phyloP scores from a whole-genome alignment of 2,329 filamentous ascomycete genomes.

The Sarocladiaceae sp. region DNA sequence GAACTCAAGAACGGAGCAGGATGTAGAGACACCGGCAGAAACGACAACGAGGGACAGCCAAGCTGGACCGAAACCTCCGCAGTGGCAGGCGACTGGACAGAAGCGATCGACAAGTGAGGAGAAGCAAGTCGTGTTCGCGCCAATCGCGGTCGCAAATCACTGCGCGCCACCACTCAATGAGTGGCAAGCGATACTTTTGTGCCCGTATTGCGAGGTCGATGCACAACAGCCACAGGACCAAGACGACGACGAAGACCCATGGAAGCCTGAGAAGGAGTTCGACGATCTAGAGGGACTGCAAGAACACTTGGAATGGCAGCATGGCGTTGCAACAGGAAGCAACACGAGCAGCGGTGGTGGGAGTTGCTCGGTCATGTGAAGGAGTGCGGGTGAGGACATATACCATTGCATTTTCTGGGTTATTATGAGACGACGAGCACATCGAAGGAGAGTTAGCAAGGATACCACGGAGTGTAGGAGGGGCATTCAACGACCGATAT shows the following conservation, averaged over 20 bases:
- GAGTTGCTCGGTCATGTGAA: conserved; percentile 44
- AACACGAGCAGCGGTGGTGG: background rate
- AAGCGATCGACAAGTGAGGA: conserved; percentile 34
- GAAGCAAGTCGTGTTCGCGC: conserved; percentile 52
- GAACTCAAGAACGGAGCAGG: conserved; percentile 33
- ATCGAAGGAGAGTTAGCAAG: background rate
- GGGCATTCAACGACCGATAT: conserved; percentile 6
- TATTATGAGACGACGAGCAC: background rate
- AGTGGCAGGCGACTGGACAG: conserved; percentile 50
- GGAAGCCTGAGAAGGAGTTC: conserved; percentile 47
- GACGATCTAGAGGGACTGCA: conserved; percentile 44
- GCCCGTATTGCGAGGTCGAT: conserved; percentile 54
- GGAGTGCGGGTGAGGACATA: background rate
- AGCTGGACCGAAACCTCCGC: conserved; percentile 15
- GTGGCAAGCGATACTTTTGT: conserved; percentile 48
- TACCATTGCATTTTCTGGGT: background rate
- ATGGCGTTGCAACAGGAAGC: conserved; percentile 28
- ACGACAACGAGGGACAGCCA: conserved; percentile 17
- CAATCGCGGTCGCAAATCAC: conserved; percentile 55
- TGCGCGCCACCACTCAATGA: conserved; percentile 44
- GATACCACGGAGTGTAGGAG: too few relatives aligned
- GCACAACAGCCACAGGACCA: conserved; percentile 36
- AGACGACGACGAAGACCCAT: conserved; percentile 47
- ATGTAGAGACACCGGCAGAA: conserved; percentile 17
- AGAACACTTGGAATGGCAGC: conserved; percentile 55